These are phyloP conservation scores for Fraxinus xanthoxyloides DNA, from an alignment of 305 asterid genomes.

Conservation along the genomic window DNA sequence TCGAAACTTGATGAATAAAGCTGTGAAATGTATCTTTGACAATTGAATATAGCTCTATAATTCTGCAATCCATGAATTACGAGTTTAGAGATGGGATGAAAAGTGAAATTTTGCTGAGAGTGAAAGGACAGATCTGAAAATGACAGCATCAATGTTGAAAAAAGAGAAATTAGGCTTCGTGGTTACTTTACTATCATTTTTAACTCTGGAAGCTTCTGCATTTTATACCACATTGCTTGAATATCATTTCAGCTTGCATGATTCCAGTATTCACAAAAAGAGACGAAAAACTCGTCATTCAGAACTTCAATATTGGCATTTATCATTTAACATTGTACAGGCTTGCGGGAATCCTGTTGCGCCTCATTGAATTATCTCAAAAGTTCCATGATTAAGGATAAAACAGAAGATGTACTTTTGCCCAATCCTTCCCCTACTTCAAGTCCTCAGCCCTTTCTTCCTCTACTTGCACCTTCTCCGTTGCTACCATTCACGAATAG, in stretches of 20 bases:
- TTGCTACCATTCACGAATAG: constrained; percentile 85
- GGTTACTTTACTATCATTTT: neutral
- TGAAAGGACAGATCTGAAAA: neutral
- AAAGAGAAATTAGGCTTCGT: neutral
- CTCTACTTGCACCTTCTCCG: constrained; percentile 94
- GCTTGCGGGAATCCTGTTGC: constrained; percentile 40
- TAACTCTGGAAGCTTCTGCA: neutral
- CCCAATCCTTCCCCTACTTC: constrained; percentile 61
- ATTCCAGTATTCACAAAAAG: neutral
- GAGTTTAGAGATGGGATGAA: neutral
- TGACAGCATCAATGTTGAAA: neutral
- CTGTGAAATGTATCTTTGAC: neutral
- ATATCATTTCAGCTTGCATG: neutral
- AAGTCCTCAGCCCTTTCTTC: constrained; percentile 79
- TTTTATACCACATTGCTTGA: neutral
- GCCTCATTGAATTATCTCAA: constrained; percentile 33
- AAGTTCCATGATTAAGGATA: constrained; percentile 28
- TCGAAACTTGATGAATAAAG: neutral
- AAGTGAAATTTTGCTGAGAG: neutral
- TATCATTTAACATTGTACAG: constrained; percentile 37
- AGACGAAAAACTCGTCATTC: neutral
- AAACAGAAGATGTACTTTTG: constrained; percentile 54
- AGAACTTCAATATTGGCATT: neutral
- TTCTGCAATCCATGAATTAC: neutral
- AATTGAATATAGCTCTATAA: neutral